Percentiles rank a stretch among this genome's conserved stretches.
Conservation (phyloP, 106 monocot genomes). For the Dactylorhiza incarnata region DNA sequence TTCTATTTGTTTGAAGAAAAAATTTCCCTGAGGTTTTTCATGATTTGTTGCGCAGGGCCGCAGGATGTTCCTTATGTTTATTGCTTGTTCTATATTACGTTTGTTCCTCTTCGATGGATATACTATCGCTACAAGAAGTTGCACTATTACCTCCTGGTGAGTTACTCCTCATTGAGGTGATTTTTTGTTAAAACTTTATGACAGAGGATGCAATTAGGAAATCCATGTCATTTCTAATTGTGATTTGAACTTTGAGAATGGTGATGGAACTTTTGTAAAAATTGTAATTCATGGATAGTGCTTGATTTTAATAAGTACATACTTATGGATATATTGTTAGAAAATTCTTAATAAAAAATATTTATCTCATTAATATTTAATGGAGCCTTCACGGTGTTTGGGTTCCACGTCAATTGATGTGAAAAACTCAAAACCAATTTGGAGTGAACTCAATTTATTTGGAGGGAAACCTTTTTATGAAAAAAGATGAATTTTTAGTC, state of each 20-base stretch:
- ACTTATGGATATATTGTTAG: no score
- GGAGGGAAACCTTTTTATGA: no score
- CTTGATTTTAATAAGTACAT: no score
- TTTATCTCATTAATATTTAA: no score
- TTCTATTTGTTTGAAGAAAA: background rate
- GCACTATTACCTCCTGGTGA: slow-evolving; percentile 99
- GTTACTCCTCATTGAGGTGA: slow-evolving; percentile 4
- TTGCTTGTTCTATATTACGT: slow-evolving; percentile 78
- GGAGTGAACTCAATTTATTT: no score
- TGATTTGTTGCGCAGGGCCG: slow-evolving; percentile 47
- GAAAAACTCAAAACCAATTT: no score
- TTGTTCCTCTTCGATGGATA: slow-evolving; percentile 96
- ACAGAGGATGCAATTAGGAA: background rate
- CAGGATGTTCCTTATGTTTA: slow-evolving; percentile 95
- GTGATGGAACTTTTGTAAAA: background rate
- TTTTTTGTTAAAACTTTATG: background rate
- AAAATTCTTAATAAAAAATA: no score
- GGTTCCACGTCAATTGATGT: no score
- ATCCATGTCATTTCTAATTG: background rate
- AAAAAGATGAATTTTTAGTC: no score
- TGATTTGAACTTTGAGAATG: background rate
- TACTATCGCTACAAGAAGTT: slow-evolving; percentile 99
- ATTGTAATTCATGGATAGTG: background rate
- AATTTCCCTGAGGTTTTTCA: no score
- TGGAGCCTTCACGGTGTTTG: no score